Evolutionary conservation across 1,284 basidiomycete genomes (phyloP).

Genomic region (Neolentinus lepideus): DNA sequence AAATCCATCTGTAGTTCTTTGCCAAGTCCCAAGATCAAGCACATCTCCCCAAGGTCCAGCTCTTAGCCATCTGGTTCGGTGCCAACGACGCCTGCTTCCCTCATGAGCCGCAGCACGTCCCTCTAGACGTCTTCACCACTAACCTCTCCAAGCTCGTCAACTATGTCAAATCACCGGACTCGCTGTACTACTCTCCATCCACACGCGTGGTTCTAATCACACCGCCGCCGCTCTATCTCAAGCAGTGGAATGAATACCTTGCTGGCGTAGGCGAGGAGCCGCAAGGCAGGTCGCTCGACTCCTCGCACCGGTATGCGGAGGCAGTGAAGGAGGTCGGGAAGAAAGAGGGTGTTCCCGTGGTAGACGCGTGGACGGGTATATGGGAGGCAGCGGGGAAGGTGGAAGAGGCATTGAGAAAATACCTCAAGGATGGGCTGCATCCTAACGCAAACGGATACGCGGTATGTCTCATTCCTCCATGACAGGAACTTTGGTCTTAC

Average conservation of each 20-base stretch:
- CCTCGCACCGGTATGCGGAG: conserved; percentile 62
- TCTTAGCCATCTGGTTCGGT: conserved; percentile 85
- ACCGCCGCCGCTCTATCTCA: conserved; percentile 75
- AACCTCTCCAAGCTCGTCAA: conserved; percentile 63
- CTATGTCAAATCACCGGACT: conserved; percentile 54
- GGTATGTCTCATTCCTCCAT: conserved; percentile 28
- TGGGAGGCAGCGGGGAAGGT: conserved; percentile 60
- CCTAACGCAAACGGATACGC: conserved; percentile 65
- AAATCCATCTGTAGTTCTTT: conserved; percentile 28
- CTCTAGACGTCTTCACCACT: conserved; percentile 54
- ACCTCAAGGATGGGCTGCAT: conserved; percentile 72
- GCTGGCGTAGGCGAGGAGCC: background rate
- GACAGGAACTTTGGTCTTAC: background rate
- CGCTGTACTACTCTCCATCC: conserved; percentile 61
- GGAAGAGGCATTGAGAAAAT: conserved; percentile 40
- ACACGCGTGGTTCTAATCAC: conserved; percentile 79
- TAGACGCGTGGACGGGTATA: conserved; percentile 65
- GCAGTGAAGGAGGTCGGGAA: conserved; percentile 57
- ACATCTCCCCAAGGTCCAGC: conserved; percentile 51
- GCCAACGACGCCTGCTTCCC: conserved; percentile 66
- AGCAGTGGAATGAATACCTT: conserved; percentile 38
- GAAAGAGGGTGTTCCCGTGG: conserved; percentile 47
- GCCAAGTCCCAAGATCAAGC: conserved; percentile 42
- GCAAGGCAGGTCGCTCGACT: conserved; percentile 39
- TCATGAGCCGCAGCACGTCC: conserved; percentile 52